Base-by-base conservation (phyloP, 2,329 filamentous ascomycete species). In the Aspergillus bombycis region DNA sequence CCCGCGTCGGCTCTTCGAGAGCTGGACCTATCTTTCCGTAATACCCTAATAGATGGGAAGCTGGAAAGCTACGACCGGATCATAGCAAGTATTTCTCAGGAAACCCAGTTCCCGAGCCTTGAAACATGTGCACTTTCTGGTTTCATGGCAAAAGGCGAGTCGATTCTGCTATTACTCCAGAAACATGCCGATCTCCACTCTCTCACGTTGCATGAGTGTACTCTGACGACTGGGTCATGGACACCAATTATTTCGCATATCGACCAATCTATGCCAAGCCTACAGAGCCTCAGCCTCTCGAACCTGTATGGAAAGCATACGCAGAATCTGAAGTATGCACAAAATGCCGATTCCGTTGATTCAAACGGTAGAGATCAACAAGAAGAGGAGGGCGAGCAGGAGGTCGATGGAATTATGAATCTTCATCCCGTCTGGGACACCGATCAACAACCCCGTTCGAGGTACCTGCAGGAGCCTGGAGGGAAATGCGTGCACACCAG, bases 161-260 rank as follows among this genome's bases (percentile, higher is more conserved):
- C 62, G 2, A 55, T 63, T 30, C 53, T 63, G 28, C 52, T 57
- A 4, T 61, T 63, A 54, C 34, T 63, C 6, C 28, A 46, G 34
- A 61, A 58, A 9, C 34, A 57, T 46, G 11, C 46, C 36, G 4
- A 23, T 16, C 34, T 62, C 1, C 34, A 36, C 16, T 58, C 55
- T 1, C 36, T 62, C 19, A 58, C 19, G 19, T 8, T 58, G 23
- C 60, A 62, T 10, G 32, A 54, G 26, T 57, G 60, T 53, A n/a
- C 4, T 21, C 34, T 62, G 34, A 62, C 43, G 23, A 12, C 32
- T 21, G 55, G 60, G 3, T 62, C 60, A 46, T 62, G 60, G 60
- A 54, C 43, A 19, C 60, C 55, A 11, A 58, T 62, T 1, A 6
- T 36, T 14, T 5, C 34, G 14, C 34, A 36, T 36, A 12, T 36